A percentile compares a stretch with the other conserved stretches of the same genome.
These are phyloP conservation scores for Vigna unguiculata DNA, from an alignment of 306 rosid species.

Conservation along the genomic window DNA sequence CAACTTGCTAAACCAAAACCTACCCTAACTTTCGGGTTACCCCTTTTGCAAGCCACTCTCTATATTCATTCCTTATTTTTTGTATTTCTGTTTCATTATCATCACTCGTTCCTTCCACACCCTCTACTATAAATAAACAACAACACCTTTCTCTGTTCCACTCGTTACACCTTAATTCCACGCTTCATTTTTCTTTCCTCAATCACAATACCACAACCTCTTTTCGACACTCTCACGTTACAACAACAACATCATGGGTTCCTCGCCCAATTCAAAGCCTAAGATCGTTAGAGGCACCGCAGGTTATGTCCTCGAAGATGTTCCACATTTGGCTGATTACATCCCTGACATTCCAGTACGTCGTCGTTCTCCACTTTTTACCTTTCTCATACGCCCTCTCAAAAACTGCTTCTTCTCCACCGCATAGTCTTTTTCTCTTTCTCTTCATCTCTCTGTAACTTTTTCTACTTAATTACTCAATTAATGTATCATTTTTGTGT, in stretches of 20 bases:
- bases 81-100: neutral
- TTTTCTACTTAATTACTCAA: neutral
- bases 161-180: neutral
- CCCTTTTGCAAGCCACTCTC: neutral
- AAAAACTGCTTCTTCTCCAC: slow-evolving; percentile 37
- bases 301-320: slow-evolving; percentile 85
- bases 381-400: slow-evolving; percentile 39
- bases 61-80: no score
- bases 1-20: neutral
- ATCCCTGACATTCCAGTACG: slow-evolving; percentile 78
- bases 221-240: neutral
- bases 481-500: neutral
- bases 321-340: slow-evolving; percentile 83
- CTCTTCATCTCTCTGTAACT: neutral
- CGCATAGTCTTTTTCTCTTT: neutral
- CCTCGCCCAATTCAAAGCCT: slow-evolving; percentile 46
- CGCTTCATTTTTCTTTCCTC: neutral
- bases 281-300: slow-evolving; percentile 60
- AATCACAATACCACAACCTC: neutral
- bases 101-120: no score
- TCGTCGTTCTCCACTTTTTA: slow-evolving; percentile 27
- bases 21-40: neutral
- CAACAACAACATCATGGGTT: slow-evolving; percentile 45
- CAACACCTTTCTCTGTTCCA: slow-evolving; percentile 10
- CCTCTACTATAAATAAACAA: neutral